A percentile compares a stretch with the other conserved stretches of the same genome.
phyloP scores from a whole-genome alignment of 2,329 filamentous ascomycete species.

The Scedosporium dehoogii region DNA sequence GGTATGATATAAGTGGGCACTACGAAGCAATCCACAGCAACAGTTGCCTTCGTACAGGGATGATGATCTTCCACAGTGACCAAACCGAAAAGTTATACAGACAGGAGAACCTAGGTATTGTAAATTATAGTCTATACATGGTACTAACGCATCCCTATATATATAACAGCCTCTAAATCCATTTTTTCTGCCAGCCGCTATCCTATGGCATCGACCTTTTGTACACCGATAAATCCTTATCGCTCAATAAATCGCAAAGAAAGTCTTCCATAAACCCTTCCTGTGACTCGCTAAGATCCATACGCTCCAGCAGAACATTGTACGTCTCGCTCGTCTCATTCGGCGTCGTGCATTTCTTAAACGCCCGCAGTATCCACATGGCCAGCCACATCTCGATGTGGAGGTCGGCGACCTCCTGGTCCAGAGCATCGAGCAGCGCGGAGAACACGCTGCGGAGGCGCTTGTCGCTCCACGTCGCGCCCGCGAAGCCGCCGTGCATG shows the following conservation, averaged over 20 bases:
- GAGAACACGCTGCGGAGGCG: conserved; percentile 60
- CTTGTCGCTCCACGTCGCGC: conserved; percentile 57
- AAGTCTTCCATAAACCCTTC: conserved; percentile 33
- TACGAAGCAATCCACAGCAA: too few relatives aligned
- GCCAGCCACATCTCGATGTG: conserved; percentile 51
- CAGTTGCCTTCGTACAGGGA: background rate
- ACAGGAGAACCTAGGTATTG: background rate
- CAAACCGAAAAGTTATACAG: background rate
- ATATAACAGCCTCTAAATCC: background rate
- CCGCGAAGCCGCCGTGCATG: conserved; percentile 52
- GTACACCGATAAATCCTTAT: conserved; percentile 13
- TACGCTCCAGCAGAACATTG: conserved; percentile 35
- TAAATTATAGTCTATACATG: background rate
- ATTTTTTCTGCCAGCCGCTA: conserved; percentile 3
- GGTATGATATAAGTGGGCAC: background rate
- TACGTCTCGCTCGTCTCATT: conserved; percentile 46
- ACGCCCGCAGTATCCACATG: conserved; percentile 52
- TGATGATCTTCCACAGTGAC: background rate
- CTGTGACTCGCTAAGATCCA: conserved; percentile 38
- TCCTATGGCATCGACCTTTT: background rate
- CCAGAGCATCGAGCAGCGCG: conserved; percentile 48
- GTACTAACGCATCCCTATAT: background rate
- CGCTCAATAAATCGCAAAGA: conserved; percentile 16
- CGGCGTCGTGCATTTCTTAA: conserved; percentile 45
- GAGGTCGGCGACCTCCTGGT: conserved; percentile 34